Base-by-base conservation (phyloP, 805 yeast species). In the Spathaspora boniae region DNA sequence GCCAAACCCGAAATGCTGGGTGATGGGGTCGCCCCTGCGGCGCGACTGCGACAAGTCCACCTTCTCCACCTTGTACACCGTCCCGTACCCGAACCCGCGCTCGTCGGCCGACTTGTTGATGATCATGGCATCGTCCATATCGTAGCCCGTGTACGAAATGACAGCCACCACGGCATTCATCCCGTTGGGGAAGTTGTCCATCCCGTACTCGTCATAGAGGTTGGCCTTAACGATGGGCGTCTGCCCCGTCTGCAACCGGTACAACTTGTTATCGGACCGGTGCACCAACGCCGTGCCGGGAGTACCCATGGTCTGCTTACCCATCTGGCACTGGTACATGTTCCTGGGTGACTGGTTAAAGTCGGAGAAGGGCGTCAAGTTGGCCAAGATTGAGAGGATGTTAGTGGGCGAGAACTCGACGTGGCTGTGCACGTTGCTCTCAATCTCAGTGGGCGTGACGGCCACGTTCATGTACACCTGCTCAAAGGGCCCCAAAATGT, bases 81-180 rank as follows among this genome's bases (percentile, higher is more conserved):
- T 86, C 65, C 98, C 98, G 52, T 93, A 91, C 14, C 95, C 98
- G 47, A 93, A 93, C 1, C 98, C 98, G 61, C 98, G 78, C 66
- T 93, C 98, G 53, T 89, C 95, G 0, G 98, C 97, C 33, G 95
- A 85, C 62, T 93, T 93, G 64, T 93, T 93, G 49, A 93, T 78
- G 54, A 93, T 93, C 98, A 93, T 91, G 57, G 98, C 98, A 64
- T 93, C 98, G 68, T 93, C 98, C 98, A 93, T 93, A 85, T 93
- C 98, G 58, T 93, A 93, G 50, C 98, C 98, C 1, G 98, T 93
- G 61, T 93, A 93, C 0, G 98, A 89, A 56, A 93, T 93, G 49
- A 93, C 98, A 0, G 98, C 98, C 45, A 93, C 98, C 41, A 93
- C 96, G 3, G 98, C 98, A 57, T 93, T 93, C 45, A 85, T 87